Base-by-base conservation (phyloP, 2,329 filamentous ascomycete genomes). In the Clonostachys solani region DNA sequence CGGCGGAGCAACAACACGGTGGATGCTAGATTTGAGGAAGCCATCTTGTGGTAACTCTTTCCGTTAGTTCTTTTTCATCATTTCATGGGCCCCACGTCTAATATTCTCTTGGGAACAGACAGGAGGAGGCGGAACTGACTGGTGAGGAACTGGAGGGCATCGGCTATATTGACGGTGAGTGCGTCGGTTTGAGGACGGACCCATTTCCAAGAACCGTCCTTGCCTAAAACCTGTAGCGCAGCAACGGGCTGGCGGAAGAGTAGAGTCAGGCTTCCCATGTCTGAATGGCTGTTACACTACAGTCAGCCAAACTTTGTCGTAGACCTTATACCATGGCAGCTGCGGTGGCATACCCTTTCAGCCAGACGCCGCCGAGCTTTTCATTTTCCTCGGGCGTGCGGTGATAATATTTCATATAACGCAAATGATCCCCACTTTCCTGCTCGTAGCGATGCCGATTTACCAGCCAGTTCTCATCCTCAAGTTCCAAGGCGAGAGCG, bases 401-500 rank as follows among this genome's bases (percentile, higher is more conserved):
- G 0, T 67, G 63, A 15, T 69, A 65, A 54, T 82, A 82, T 43
- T 75, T 68, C 78, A 82, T 82, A 60, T 81, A 82, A 4, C 80
- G 73, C 36, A 81, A 68, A 54, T 83, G 78, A 47, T 78, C 74
- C 48, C 81, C 78, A 29, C 73, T 70, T 19, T 73, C 68, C 42
- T 72, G 65, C 5, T 81, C 72, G 54, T 82, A 84, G 2, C 64
- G 66, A 55, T 84, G 81, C 42, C 74, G 68, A 5, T 70, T 70
- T 12, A 77, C 71, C 4, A 84, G 68, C 47, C 75, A 71, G 3
- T 82, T 72, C 55, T 84, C 79, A 36, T 79, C 73, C 0, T 76
- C 73, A 0, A 84, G 65, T 53, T 83, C 69, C 0, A 84, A 69
- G 2, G 82, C 64, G 45, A 81, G 75, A 7, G 80, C 79, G 48